Conservation (phyloP, 176 grass and related monocot species). For the Aegilops speltoides region DNA sequence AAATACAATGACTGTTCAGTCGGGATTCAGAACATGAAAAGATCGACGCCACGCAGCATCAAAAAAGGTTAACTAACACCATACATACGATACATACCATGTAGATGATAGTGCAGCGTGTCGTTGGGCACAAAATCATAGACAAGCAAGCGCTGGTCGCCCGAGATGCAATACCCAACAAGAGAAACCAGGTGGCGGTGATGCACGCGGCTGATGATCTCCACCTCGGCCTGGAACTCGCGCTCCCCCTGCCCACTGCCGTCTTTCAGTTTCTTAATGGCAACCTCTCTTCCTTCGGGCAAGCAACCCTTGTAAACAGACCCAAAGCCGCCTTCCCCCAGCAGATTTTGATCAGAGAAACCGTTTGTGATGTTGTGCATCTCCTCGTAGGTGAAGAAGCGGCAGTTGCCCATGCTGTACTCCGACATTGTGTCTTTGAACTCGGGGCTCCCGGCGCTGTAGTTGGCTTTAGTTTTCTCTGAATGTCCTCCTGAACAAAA, state of each 20-base stretch:
- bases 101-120: constrained; percentile 89
- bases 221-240: constrained; percentile 93
- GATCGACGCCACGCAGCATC: neutral
- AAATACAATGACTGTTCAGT: neutral
- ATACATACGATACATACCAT: constrained; percentile 55
- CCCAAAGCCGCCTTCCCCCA: constrained; percentile 96
- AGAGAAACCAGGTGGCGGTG: constrained; percentile 97
- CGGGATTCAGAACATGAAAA: neutral
- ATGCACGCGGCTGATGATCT: constrained; percentile 95
- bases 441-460: constrained; percentile 47
- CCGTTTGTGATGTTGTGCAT: constrained; percentile 76
- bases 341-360: constrained; percentile 72
- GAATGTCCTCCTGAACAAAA: constrained; percentile 41
- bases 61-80: constrained; percentile 6
- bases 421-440: constrained; percentile 59
- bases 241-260: constrained; percentile 86
- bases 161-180: constrained; percentile 88
- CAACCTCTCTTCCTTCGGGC: constrained; percentile 80
- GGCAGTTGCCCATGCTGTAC: constrained; percentile 60
- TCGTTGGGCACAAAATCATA: constrained; percentile 90
- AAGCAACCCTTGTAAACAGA: constrained; percentile 88
- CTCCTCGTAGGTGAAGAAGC: constrained; percentile 68
- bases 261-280: constrained; percentile 77
- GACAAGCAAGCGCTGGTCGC: constrained; percentile 79
- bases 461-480: constrained; percentile 37